Evolutionary conservation across 768 basidiomycete genomes (phyloP).

Genomic region (Scleroderma bovista): DNA sequence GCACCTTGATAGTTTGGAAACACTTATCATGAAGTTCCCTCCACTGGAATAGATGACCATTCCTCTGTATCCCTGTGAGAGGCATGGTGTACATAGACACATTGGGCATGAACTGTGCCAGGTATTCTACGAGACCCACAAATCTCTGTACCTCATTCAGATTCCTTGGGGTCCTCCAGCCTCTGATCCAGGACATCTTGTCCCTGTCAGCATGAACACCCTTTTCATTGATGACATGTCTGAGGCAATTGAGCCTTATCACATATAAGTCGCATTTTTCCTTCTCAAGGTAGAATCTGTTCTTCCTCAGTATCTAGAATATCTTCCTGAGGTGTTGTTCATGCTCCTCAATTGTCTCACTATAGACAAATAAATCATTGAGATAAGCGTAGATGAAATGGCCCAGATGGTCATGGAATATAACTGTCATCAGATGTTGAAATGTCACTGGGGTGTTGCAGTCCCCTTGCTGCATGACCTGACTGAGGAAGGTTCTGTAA

Average conservation of each 20-base stretch:
- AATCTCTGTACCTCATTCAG: conserved; percentile 36
- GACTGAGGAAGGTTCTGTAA: conserved; percentile 27
- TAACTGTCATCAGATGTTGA: conserved; percentile 5
- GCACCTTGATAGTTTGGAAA: conserved; percentile 19
- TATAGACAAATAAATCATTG: conserved; percentile 11
- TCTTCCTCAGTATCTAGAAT: conserved; percentile 22
- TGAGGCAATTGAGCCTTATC: conserved; percentile 30
- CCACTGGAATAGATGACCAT: conserved; percentile 27
- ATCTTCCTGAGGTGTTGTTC: conserved; percentile 29
- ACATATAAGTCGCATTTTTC: conserved; percentile 32
- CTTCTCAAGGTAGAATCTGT: conserved; percentile 28
- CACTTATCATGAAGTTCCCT: conserved; percentile 18
- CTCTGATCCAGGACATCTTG: conserved; percentile 29
- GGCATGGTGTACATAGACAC: conserved; percentile 29
- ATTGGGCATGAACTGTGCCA: conserved; percentile 33
- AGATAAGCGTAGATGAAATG: conserved; percentile 12
- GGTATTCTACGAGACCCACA: conserved; percentile 35
- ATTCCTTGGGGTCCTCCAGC: conserved; percentile 34
- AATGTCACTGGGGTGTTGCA: conserved; percentile 9
- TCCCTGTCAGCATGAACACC: conserved; percentile 34
- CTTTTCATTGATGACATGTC: conserved; percentile 34
- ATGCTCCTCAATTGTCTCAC: conserved; percentile 31
- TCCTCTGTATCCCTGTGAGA: conserved; percentile 22
- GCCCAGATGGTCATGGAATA: conserved; percentile 8
- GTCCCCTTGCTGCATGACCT: conserved; percentile 6